Evolutionary conservation across 805 yeast species (phyloP), one percentile per base, ranked within the genome.

Genomic region (Saturnispora sanitii): DNA sequence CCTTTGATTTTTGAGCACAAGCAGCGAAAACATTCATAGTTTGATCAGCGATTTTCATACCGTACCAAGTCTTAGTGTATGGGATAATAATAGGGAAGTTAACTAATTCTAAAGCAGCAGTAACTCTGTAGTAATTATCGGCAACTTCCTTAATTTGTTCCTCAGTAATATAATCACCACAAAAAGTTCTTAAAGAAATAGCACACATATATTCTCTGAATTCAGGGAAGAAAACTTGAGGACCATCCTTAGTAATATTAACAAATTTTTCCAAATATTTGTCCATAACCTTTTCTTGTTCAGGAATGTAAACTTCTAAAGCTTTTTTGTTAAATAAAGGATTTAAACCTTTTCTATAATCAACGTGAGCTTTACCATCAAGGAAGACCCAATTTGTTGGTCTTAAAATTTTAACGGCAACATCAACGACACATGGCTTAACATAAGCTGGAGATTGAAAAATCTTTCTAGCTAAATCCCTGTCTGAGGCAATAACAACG

Each of bases 391-490:
- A 92, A 68, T 90, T 92, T 35, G 90, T 71, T 35, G 97, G 96
- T 64, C 97, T 78, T 55, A 92, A 68, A 50, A 92, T 85, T 65
- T 92, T 92, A 48, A 79, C 71, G 17, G 98, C 98, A 41, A 87
- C 97, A 59, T 92, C 98, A 49, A 92, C 98, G 45, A 92, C 95
- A 67, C 98, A 92, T 5, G 98, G 98, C 62, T 87, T 87, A 46
- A 87, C 96, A 56, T 72, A 92, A 36, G 76, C 71, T 30, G 96
- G 94, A 16, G 94, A 77, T 56, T 76, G 79, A 53, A 90, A 71
- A 45, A 87, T 77, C 55, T 88, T 88, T 60, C 96, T 77, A 23
- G 95, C 82, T 46, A 88, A 68, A 52, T 87, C 96, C 57, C 95
- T 78, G 21, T 79, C 71, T 11, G 92, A 79, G 6, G 95, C 96